A percentile compares a stretch with the other conserved stretches of the same genome.
These are phyloP conservation scores for Bruguiera parviflora DNA, from an alignment of 345 rosid species.

Conservation along the genomic window DNA sequence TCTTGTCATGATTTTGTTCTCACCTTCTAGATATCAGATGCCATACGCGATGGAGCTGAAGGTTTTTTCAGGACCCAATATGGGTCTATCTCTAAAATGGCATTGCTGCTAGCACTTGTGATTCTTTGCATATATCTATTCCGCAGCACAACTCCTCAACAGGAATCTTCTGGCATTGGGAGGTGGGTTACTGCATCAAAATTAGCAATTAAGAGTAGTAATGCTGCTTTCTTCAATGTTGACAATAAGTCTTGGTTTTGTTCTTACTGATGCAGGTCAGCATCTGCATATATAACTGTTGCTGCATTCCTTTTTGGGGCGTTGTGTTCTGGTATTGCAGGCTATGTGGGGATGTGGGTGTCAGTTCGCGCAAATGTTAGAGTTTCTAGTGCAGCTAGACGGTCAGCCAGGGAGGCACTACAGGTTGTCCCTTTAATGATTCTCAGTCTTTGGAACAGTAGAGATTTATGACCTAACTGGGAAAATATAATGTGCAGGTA, in stretches of 20 bases:
- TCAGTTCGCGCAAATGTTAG: slow-evolving; percentile 99
- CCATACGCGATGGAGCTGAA: slow-evolving; percentile 99
- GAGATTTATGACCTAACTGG: slow-evolving; percentile 25
- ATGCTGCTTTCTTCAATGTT: slow-evolving; percentile 4
- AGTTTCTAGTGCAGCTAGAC: slow-evolving; percentile 96
- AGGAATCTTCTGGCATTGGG: slow-evolving; percentile 95
- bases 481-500: slow-evolving; percentile 45
- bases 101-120: slow-evolving; percentile 75
- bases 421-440: slow-evolving; percentile 57
- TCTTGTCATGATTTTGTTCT: slow-evolving; percentile 29
- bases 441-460: slow-evolving; percentile 16
- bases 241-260: slow-evolving; percentile 16
- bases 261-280: slow-evolving; percentile 50
- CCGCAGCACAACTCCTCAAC: slow-evolving; percentile 88
- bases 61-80: slow-evolving; percentile 98
- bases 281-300: slow-evolving; percentile 86
- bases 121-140: slow-evolving; percentile 82
- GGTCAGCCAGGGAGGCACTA: slow-evolving; percentile 98
- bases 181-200: slow-evolving; percentile 46
- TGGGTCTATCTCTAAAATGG: slow-evolving; percentile 97
- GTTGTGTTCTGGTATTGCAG: slow-evolving; percentile 88
- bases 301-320: slow-evolving; percentile 95
- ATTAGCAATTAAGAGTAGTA: slow-evolving; percentile 3
- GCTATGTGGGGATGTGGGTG: slow-evolving; percentile 99
- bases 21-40: slow-evolving; percentile 85